Evolutionary conservation across 176 grass and related monocot species (phyloP), one percentile per base, ranked within the genome.

Genomic region (Phoenix dactylifera): DNA sequence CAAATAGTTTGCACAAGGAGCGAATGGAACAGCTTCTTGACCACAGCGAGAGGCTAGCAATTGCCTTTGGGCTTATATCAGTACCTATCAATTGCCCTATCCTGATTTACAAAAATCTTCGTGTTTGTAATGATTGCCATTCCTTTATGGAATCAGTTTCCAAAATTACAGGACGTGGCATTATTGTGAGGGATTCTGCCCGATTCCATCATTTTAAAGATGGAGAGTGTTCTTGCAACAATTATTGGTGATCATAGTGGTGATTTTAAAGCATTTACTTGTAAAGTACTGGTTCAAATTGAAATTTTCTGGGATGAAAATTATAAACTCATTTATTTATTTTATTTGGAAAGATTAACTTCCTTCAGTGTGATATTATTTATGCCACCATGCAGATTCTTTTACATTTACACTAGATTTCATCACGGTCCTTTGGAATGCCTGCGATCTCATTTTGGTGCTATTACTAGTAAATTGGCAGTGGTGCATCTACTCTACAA

Each of bases 31-130:
- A 70, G 58, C 58, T 62, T 72, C 58, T 60, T 62, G 58, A 62
- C 58, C 69, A 72, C n/a, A 67, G 64, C 28, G 64, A 67, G 50
- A 67, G 64, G 25, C 51, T 67, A 19, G 64, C 64, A 14, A 67
- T 67, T 67, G 64, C 64, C 24, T 67, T 67, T 54, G 64, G 64
- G 51, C 64, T 67, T 22, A 20, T 67, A 54, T 67, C 25, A 54
- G 2, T 67, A 54, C 64, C 64, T 18, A 20, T 15, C 10, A 4
- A 25, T 26, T 67, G 64, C 49, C 64, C 64, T 30, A 67, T 67
- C 51, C 17, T 54, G 16, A 23, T 67, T 17, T 67, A 54, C 18
- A 67, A 67, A 54, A 67, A 67, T 54, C 64, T 67, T 54, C 64
- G 64, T 18, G 51, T 67, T 54, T 67, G 64, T 20, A 67, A 54